Conservation (phyloP, 2,329 filamentous ascomycete genomes). For the Aspergillus uvarum region DNA sequence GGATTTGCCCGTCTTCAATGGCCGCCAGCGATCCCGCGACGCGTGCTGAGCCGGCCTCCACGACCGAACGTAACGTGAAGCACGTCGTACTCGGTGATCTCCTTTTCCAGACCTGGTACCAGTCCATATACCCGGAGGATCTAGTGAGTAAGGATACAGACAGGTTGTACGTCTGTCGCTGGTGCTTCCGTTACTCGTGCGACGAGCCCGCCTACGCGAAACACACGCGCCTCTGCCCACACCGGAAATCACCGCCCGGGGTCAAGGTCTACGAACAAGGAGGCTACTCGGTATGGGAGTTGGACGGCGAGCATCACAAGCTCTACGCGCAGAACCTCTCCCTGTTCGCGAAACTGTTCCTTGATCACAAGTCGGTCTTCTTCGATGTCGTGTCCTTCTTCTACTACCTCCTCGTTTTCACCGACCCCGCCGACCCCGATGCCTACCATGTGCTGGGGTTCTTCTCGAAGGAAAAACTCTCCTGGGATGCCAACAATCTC, state of each 20-base stretch:
- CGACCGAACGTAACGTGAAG: constrained; percentile 72
- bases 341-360: constrained; percentile 93
- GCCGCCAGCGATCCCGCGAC: constrained; percentile 27
- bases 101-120: constrained; percentile 87
- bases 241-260: constrained; percentile 61
- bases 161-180: constrained; percentile 80
- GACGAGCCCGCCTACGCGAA: constrained; percentile 38
- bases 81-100: constrained; percentile 83
- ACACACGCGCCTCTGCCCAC: constrained; percentile 54
- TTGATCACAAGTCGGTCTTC: constrained; percentile 97
- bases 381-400: constrained; percentile 94
- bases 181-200: constrained; percentile 87
- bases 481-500: constrained; percentile 97
- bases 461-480: constrained; percentile 98
- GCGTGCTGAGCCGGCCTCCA: constrained; percentile 30
- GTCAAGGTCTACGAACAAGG: constrained; percentile 73
- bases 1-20: constrained; percentile 25
- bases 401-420: constrained; percentile 87
- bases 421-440: constrained; percentile 48
- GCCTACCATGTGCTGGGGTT: constrained; percentile 76
- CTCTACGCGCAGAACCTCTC: constrained; percentile 94
- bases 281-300: constrained; percentile 84
- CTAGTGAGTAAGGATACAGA: constrained; percentile 54
- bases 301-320: constrained; percentile 85
- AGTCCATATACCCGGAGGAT: constrained; percentile 80